Conservation (phyloP, 108 stramenopile species). For the Stephanodiscus triporus region DNA sequence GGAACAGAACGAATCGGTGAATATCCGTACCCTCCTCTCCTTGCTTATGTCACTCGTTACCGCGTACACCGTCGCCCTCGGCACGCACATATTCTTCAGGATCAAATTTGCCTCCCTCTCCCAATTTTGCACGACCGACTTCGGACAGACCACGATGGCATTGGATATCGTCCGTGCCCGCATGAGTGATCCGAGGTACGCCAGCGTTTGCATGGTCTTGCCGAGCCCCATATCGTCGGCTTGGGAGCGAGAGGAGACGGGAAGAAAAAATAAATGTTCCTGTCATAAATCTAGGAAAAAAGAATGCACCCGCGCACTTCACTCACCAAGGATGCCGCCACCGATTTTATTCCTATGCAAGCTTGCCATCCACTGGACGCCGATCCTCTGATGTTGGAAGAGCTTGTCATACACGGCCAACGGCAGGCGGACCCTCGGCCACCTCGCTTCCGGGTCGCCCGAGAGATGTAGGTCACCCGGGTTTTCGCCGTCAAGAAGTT, state of each 20-base stretch:
- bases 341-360: constrained; percentile 65
- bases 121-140: constrained; percentile 74
- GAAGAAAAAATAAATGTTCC: neutral
- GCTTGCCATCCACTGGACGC: constrained; percentile 93
- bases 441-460: constrained; percentile 15
- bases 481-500: constrained; percentile 25
- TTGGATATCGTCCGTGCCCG: constrained; percentile 67
- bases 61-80: constrained; percentile 55
- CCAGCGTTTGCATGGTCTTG: constrained; percentile 72
- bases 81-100: constrained; percentile 47
- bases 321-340: constrained; percentile 91
- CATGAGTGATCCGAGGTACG: constrained; percentile 76
- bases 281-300: constrained; percentile 4
- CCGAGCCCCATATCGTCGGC: constrained; percentile 66
- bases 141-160: constrained; percentile 75
- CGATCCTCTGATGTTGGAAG: constrained; percentile 81
- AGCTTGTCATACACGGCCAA: constrained; percentile 61
- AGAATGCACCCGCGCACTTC: constrained; percentile 67
- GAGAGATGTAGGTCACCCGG: constrained; percentile 30
- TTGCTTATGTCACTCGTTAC: constrained; percentile 56
- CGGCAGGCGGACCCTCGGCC: constrained; percentile 68
- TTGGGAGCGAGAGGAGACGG: neutral
- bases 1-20: constrained; percentile 60
- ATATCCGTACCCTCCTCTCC: constrained; percentile 42
- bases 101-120: constrained; percentile 72